phyloP scores from a whole-genome alignment of 176 grass and related monocot genomes.

The Hyparrhenia diplandra region DNA sequence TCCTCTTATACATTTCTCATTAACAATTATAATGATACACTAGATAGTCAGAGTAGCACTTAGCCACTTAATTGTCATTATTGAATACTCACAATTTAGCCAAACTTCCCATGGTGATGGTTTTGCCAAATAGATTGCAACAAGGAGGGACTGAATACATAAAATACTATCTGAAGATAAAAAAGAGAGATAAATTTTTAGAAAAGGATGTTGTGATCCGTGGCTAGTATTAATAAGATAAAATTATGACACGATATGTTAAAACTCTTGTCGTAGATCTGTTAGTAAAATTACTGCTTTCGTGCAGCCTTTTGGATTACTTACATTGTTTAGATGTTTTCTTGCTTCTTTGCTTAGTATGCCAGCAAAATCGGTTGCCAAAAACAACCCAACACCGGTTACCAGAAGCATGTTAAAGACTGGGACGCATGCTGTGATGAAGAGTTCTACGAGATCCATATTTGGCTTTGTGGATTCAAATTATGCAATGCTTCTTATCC shows the following conservation, averaged over 20 bases:
- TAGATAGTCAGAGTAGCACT: neutral
- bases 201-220: neutral
- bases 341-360: conserved; percentile 66
- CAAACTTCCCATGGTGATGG: conserved; percentile 83
- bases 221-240: neutral
- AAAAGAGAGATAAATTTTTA: neutral
- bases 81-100: conserved; percentile 53
- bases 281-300: neutral
- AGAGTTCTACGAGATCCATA: conserved; percentile 73
- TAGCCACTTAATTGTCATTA: neutral
- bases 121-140: conserved; percentile 53
- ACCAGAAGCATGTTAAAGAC: conserved; percentile 74
- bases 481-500: neutral
- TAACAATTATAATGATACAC: neutral
- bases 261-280: neutral
- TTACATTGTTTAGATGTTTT: conserved; percentile 79
- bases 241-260: neutral
- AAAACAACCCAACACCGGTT: conserved; percentile 65
- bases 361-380: conserved; percentile 44
- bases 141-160: conserved; percentile 79
- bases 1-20: conserved; percentile 1
- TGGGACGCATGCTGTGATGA: conserved; percentile 65
- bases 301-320: neutral
- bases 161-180: conserved; percentile 78
- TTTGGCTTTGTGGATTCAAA: neutral